A percentile compares a stretch with the other conserved stretches of the same genome.
phyloP scores from a whole-genome alignment of 2,329 filamentous ascomycete species.

The Aspergillus ustus region DNA sequence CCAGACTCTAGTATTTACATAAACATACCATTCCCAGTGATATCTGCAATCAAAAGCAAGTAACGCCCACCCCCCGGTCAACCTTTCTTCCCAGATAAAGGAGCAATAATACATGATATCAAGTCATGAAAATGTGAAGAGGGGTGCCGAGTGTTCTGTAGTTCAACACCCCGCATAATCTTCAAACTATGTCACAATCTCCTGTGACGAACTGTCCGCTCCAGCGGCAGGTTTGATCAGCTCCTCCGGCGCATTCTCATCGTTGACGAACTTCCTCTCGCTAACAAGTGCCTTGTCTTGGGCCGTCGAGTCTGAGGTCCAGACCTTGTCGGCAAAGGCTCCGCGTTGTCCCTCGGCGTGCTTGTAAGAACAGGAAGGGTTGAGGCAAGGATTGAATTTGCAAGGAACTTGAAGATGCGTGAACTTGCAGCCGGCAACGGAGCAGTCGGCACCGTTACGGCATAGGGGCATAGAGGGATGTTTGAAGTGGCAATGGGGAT shows the following conservation, averaged over 20 bases:
- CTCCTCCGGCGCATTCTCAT: conserved; percentile 70
- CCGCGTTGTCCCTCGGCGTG: conserved; percentile 90
- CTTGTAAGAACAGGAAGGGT: conserved; percentile 84
- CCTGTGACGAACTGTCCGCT: conserved; percentile 33
- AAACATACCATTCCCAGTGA: conserved; percentile 23
- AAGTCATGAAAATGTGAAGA: conserved; percentile 16
- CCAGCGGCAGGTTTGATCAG: conserved; percentile 66
- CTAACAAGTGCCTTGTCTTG: conserved; percentile 71
- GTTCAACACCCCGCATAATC: background rate
- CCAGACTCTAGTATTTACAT: conserved; percentile 33
- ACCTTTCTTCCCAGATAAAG: conserved; percentile 21
- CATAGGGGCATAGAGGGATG: conserved; percentile 87
- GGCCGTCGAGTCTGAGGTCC: conserved; percentile 67
- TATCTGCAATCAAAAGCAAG: conserved; percentile 16
- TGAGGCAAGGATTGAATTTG: conserved; percentile 89
- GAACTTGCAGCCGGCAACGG: conserved; percentile 81
- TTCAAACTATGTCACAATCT: conserved; percentile 36
- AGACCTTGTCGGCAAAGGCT: conserved; percentile 85
- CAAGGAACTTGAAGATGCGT: conserved; percentile 84
- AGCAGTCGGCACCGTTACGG: conserved; percentile 89
- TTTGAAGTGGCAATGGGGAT: conserved; percentile 83
- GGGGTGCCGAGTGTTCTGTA: conserved; percentile 7
- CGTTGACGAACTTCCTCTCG: conserved; percentile 79
- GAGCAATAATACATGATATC: conserved; percentile 33
- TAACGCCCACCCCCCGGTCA: conserved; percentile 33